phyloP scores from a whole-genome alignment of 169 alveolate genomes.

The Perkinsus olseni region DNA sequence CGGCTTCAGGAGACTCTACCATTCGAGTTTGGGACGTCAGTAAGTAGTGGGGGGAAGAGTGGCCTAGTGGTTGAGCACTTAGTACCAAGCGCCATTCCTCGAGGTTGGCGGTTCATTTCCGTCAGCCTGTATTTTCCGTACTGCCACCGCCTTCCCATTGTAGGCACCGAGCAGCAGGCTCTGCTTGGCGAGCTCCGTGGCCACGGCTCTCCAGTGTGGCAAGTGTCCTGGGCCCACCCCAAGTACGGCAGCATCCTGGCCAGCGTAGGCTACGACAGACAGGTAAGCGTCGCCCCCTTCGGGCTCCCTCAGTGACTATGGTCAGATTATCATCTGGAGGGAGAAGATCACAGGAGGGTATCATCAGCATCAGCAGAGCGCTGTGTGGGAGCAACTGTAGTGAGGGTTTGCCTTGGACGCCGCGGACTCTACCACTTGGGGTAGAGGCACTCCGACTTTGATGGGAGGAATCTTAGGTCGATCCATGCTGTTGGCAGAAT shows the following conservation, averaged over 20 bases:
- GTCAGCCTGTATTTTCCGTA: background rate
- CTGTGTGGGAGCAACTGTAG: background rate
- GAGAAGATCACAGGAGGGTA: constrained; percentile 40
- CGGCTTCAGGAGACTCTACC: constrained; percentile 70
- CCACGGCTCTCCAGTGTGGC: constrained; percentile 77
- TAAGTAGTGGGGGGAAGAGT: background rate
- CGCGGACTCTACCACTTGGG: too few relatives aligned
- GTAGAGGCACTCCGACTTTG: too few relatives aligned
- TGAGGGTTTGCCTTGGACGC: background rate
- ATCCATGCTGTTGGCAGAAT: too few relatives aligned
- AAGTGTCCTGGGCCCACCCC: constrained; percentile 84
- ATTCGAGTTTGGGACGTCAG: constrained; percentile 51
- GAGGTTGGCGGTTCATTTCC: background rate
- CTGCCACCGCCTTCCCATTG: background rate
- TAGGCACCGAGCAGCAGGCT: constrained; percentile 40
- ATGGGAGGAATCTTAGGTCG: constrained; percentile 45
- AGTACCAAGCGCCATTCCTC: background rate
- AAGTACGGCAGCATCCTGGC: constrained; percentile 69
- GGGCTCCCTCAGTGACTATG: background rate
- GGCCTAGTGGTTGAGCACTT: too few relatives aligned
- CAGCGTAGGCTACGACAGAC: constrained; percentile 73
- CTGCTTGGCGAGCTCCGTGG: constrained; percentile 42
- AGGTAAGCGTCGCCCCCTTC: constrained; percentile 18
- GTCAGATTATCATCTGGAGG: constrained; percentile 51
- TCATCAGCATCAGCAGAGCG: background rate